These are phyloP conservation scores for Marasmius sp. DNA, from an alignment of 1,284 basidiomycete genomes.

Conservation along the genomic window DNA sequence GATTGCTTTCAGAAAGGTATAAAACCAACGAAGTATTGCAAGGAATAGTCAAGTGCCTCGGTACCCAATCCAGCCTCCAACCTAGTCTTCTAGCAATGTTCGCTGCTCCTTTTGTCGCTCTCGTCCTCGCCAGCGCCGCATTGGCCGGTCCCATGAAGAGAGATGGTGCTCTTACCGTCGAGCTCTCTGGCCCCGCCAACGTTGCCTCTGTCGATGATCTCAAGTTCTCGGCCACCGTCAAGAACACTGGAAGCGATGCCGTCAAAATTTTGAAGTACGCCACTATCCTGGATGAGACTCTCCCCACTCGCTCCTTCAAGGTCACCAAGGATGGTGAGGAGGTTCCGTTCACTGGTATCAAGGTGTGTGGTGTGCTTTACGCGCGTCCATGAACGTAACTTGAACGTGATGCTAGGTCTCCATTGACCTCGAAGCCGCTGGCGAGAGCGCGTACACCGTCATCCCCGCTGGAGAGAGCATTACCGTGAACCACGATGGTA, in stretches of 20 bases:
- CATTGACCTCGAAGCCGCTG: conserved; percentile 11
- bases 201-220: conserved; percentile 38
- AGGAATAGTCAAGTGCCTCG: neutral
- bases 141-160: conserved; percentile 32
- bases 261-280: conserved; percentile 42
- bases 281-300: conserved; percentile 40
- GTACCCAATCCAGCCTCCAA: neutral
- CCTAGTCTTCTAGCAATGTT: neutral
- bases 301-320: conserved; percentile 44
- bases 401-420: neutral
- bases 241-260: conserved; percentile 35
- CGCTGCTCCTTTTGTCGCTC: conserved; percentile 22
- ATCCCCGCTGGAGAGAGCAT: conserved; percentile 40
- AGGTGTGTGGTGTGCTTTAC: conserved; percentile 23
- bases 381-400: neutral
- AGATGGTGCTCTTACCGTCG: conserved; percentile 30
- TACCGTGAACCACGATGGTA: conserved; percentile 38
- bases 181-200: conserved; percentile 27
- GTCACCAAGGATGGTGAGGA: conserved; percentile 38
- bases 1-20: neutral
- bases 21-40: neutral
- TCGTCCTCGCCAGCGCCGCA: conserved; percentile 24
- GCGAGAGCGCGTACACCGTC: conserved; percentile 38
- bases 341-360: conserved; percentile 43
- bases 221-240: conserved; percentile 38